phyloP scores from a whole-genome alignment of 2,329 filamentous ascomycete genomes.

The Fusarium clavum region DNA sequence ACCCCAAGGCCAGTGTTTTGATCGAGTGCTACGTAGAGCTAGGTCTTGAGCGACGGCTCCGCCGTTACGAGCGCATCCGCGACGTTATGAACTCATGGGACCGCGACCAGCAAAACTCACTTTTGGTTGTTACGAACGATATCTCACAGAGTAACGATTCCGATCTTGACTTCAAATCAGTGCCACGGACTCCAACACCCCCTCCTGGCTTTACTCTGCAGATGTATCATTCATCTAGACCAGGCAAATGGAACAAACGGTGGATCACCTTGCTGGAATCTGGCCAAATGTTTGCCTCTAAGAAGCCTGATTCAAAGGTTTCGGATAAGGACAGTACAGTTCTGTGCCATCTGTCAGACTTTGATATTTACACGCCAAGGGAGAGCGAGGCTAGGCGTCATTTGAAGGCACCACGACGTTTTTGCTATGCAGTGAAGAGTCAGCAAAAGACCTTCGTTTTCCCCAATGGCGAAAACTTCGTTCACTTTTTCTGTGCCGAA shows the following conservation, averaged over 20 bases:
- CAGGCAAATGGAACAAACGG: conserved; percentile 90
- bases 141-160: conserved; percentile 64
- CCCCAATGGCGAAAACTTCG: conserved; percentile 83
- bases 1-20: conserved; percentile 74
- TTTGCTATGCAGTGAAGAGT: conserved; percentile 90
- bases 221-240: conserved; percentile 83
- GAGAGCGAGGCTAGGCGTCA: conserved; percentile 74
- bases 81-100: conserved; percentile 97
- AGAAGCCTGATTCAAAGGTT: conserved; percentile 71
- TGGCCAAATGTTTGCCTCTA: conserved; percentile 78
- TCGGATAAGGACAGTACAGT: conserved; percentile 74
- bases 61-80: conserved; percentile 86
- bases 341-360: conserved; percentile 89
- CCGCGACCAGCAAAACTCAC: conserved; percentile 77
- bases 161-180: conserved; percentile 74
- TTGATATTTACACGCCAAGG: conserved; percentile 87
- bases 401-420: conserved; percentile 85
- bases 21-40: conserved; percentile 80
- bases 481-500: conserved; percentile 90
- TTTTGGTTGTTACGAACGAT: conserved; percentile 74
- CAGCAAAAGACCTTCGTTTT: conserved; percentile 91
- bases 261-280: conserved; percentile 78
- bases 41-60: conserved; percentile 83
- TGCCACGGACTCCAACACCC: conserved; percentile 67
- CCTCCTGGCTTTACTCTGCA: conserved; percentile 76